Evolutionary conservation across 345 rosid species (phyloP), one percentile per base, ranked within the genome.

Genomic region (Salix brachista): DNA sequence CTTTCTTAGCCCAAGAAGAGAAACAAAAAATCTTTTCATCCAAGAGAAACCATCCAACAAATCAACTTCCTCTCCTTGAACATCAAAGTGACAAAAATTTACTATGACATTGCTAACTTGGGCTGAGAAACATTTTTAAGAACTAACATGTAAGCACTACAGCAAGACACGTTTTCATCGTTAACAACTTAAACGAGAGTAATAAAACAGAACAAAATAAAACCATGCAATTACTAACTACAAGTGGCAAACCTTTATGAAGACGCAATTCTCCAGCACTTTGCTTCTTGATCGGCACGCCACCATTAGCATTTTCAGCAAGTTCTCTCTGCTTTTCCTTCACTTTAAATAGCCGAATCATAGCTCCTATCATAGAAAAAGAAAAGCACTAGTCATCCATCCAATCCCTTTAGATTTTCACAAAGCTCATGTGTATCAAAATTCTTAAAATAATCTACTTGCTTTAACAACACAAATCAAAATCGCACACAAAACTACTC

Each of bases 341-440:
- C 13, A 82, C 79, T 82, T 82, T 82, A 58, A 82, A 78, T 17
- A 82, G 76, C 48, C 81, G 76, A 82, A 82, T 82, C 84, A 82
- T 82, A 71, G 71, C 76, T 74, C 56, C 81, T 74, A 52, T 14
- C 52, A 77, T 12, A 46, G 65, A 18, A 18, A 54, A 52, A 7
- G 6, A 3, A 64, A 41, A 34, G 19, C 32, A 54, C 50, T 1
- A 12, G 32, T 32, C 42, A 61, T 14, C 36, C 65, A 58, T 21
- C 5, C 4, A 58, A 36, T 21, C 67, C 6, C 12, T 26, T 65
- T 2, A n/a, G 62, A n/a, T 56, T 56, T 21, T 56, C 62, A 30
- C 34, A 65, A 28, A 65, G 68, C 17, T 30, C 68, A 30, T 30
- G 68, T 32, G n/a, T 19, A 30, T 56, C 62, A 56, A 56, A n/a